These are phyloP conservation scores for Aureobasidium sp. DNA, from an alignment of 2,329 filamentous ascomycete genomes.

Conservation along the genomic window DNA sequence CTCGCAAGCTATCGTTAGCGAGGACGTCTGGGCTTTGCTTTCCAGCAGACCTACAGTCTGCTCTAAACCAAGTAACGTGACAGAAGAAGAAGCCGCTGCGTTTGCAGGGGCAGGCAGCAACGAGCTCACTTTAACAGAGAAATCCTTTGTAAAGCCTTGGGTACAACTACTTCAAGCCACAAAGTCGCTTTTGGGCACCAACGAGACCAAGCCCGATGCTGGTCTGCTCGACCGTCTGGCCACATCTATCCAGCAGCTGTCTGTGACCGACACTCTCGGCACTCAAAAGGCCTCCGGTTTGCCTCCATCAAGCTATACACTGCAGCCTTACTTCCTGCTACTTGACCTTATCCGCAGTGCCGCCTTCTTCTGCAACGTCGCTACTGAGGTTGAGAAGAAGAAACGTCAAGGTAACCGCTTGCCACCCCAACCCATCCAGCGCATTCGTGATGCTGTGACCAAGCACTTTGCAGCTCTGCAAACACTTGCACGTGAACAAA, in stretches of 20 bases:
- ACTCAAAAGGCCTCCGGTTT: constrained; percentile 14
- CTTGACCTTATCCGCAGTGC: constrained; percentile 23
- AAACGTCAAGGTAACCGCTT: not conserved
- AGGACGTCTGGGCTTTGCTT: constrained; percentile 14
- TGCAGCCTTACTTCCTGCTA: constrained; percentile 19
- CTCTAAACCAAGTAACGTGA: constrained; percentile 4
- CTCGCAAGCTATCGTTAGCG: constrained; percentile 16
- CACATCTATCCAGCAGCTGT: not conserved
- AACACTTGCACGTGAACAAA: constrained; percentile 19
- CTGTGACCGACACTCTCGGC: not conserved
- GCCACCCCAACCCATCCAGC: constrained; percentile 3
- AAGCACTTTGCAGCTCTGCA: constrained; percentile 19
- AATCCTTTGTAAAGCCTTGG: constrained; percentile 3
- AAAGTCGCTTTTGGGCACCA: not conserved
- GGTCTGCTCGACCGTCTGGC: not conserved
- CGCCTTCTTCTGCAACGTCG: constrained; percentile 19
- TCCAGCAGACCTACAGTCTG: constrained; percentile 11
- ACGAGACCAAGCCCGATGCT: constrained; percentile 1
- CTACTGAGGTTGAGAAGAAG: constrained; percentile 14
- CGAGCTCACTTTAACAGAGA: constrained; percentile 8
- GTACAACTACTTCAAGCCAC: constrained; percentile 3
- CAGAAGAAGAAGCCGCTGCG: constrained; percentile 15
- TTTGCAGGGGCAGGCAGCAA: not conserved
- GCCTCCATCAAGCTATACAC: constrained; percentile 1
- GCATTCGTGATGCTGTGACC: constrained; percentile 18